phyloP scores from a whole-genome alignment of 192 early-diverging fungal genomes.

The Rhizoclosmatium sp. region DNA sequence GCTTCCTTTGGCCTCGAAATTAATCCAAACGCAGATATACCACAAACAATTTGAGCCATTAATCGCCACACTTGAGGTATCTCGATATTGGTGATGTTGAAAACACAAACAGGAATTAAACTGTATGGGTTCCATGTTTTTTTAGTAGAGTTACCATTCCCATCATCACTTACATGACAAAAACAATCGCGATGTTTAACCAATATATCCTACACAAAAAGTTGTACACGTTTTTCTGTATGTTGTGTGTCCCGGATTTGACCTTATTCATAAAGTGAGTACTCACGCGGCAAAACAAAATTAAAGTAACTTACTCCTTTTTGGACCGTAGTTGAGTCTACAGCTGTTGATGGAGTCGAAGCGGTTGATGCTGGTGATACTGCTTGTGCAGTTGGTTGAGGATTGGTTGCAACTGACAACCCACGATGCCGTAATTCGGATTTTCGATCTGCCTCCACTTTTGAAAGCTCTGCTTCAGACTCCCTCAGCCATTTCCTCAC shows the following conservation, averaged over 20 bases:
- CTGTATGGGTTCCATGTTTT: neutral
- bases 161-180: conserved; percentile 30
- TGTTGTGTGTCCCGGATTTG: neutral
- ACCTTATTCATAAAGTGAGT: neutral
- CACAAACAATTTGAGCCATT: conserved; percentile 21
- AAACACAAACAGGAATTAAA: conserved; percentile 23
- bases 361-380: neutral
- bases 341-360: conserved; percentile 27
- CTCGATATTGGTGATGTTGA: conserved; percentile 13
- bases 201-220: conserved; percentile 23
- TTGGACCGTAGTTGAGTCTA: neutral
- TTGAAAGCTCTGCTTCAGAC: conserved; percentile 20
- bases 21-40: conserved; percentile 17
- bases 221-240: neutral
- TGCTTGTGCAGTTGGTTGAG: neutral
- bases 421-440: neutral
- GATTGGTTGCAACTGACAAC: neutral
- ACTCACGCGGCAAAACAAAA: conserved; percentile 1
- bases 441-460: neutral
- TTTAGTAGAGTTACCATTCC: neutral
- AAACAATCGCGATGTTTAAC: conserved; percentile 14
- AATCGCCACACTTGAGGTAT: conserved; percentile 30
- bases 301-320: neutral
- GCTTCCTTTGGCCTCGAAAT: conserved; percentile 6
- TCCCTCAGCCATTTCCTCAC: conserved; percentile 26